Base-by-base conservation (phyloP, 345 rosid species). In the Streptanthus diversifolius region DNA sequence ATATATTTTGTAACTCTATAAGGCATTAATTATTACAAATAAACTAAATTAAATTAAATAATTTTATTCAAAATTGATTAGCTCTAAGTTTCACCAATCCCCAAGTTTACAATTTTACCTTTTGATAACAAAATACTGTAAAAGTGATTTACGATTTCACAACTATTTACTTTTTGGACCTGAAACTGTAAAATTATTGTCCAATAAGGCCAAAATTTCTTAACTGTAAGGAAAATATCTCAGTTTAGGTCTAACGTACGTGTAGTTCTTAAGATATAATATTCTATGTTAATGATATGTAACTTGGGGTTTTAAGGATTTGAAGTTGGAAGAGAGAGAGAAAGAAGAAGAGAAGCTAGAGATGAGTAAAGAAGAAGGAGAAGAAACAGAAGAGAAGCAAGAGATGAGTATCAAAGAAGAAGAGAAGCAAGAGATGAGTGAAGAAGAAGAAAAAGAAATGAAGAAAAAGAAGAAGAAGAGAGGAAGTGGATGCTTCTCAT, bases 401-500 rank as follows among this genome's bases (percentile, higher is more conserved):
- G 41, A 36, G 14, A 56, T 35, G 41, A 56, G 49, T 27, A 10
- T 58, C 51, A 70, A 48, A 53, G 78, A 62, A 24, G 69, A 64
- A 41, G 57, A 36, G 18, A 44, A 67, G 35, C 48, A 70, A 18
- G 27, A 47, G n/a, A 36, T 27, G 59, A 65, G 66, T 22, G 7
- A 63, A 64, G 68, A 57, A 41, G 75, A 43, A 5, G 77, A 71
- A 3, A 12, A 62, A 7, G 18, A 33, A 69, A 43, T 2, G 73
- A 37, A 21, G 56, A 70, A 35, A 69, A 47, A 30, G 57, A 39
- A 64, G 17, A 74, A 71, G 11, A 77, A 71, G 73, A 47, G 70
- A 65, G 84, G 80, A 80, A 80, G 74, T 47, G 92, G 92, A 29
- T 89, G 95, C 75, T 83, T 88, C 65, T 80, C 92, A 52, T 86